Evolutionary conservation across 768 basidiomycete genomes (phyloP), one percentile per base, ranked within the genome.

Genomic region (Phanerodontia chrysosporium): DNA sequence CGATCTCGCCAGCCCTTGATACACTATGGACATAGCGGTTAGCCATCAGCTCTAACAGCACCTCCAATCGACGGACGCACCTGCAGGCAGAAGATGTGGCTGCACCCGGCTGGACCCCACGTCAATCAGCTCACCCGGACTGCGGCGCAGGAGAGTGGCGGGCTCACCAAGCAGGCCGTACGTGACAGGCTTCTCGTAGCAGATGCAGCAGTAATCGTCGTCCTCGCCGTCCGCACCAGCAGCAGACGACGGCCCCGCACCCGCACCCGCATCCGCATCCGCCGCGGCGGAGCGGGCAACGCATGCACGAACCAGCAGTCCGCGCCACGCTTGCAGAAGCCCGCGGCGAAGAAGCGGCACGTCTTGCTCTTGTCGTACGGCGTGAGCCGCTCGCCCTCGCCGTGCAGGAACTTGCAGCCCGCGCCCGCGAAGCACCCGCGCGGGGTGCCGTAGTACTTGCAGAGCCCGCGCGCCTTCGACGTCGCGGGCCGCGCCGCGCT

Each of bases 331-430:
- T 78, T 83, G 67, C 91, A 92, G 69, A 80, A 89, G 0, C 91
- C 90, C 51, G 77, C 74, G 4, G 78, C 80, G 58, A 81, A 90
- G 73, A 78, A 89, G 57, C 69, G 78, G 75, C 91, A 92, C 30
- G 75, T 74, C 77, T 92, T 92, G 32, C 78, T 73, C 71, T 83
- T 77, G 74, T 92, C 90, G 65, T 83, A 89, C 2, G 86, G 86
- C 2, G 88, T 87, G 45, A 88, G 35, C 68, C 70, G 65, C 69
- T 78, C 70, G 64, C 75, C 65, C 25, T 78, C 74, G 49, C 81
- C 83, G 60, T 93, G 90, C 12, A 88, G 76, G 70, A 92, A 93
- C 76, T 89, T 91, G 83, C 90, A 93, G 6, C 71, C 70, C 53
- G 82, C 72, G 35, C 83, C 86, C 7, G 83, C 79, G 61, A 83